Conservation (phyloP, 2,329 filamentous ascomycete genomes). For the Aspergillus sp. region DNA sequence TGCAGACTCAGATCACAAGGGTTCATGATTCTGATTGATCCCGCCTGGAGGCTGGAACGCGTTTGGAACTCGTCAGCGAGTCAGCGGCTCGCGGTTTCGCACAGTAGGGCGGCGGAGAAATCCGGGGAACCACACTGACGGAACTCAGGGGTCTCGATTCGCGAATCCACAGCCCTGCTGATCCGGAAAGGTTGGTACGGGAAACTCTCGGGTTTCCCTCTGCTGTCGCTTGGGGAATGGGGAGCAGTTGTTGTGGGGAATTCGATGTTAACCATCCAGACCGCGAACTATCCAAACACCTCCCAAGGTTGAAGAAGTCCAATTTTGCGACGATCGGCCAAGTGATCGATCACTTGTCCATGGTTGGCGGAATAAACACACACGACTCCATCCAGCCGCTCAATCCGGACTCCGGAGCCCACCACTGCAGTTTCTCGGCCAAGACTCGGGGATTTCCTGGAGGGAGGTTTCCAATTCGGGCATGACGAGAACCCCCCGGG, state of each 20-base stretch:
- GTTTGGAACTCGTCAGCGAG: neutral
- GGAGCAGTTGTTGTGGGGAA: neutral
- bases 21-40: neutral
- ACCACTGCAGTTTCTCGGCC: constrained; percentile 14
- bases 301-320: neutral
- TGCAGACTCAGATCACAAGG: neutral
- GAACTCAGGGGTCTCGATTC: neutral
- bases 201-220: constrained; percentile 1
- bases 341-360: neutral
- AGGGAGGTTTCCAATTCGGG: neutral
- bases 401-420: neutral
- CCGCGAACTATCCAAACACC: neutral
- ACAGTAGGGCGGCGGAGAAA: neutral
- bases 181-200: neutral
- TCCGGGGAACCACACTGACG: neutral
- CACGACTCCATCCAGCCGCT: neutral
- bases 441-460: constrained; percentile 11
- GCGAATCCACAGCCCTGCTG: neutral
- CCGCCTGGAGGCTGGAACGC: too few species aligned
- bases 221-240: neutral
- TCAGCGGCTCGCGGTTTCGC: neutral
- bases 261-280: neutral
- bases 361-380: constrained; percentile 4
- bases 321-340: neutral
- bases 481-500: neutral